Percentiles rank a stretch among this genome's conserved stretches.
These are phyloP conservation scores for Neonectria neomacrospora DNA, from an alignment of 2,329 filamentous ascomycete species.

Conservation along the genomic window DNA sequence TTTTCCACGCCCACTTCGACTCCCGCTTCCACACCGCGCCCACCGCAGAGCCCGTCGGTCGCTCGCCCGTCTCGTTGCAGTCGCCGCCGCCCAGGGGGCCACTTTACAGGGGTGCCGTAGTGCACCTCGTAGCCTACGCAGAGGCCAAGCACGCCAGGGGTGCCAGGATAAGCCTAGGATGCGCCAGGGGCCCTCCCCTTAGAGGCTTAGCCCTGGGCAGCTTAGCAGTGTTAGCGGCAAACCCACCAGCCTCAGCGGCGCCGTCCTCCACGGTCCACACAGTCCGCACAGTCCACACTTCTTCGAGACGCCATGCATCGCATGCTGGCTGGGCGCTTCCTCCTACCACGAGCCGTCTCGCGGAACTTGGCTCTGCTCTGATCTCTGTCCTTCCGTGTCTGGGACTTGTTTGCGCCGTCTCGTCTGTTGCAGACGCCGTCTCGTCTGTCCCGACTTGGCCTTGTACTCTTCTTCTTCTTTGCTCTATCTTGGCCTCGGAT, in stretches of 20 bases:
- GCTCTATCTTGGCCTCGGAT: slow-evolving; percentile 14
- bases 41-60: slow-evolving; percentile 41
- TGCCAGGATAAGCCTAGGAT: slow-evolving; percentile 33
- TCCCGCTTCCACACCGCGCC: slow-evolving; percentile 42
- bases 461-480: slow-evolving; percentile 18
- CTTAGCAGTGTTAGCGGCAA: slow-evolving; percentile 32
- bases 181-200: slow-evolving; percentile 36
- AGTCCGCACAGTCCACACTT: slow-evolving; percentile 31
- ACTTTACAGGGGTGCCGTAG: slow-evolving; percentile 29
- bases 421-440: slow-evolving; percentile 18
- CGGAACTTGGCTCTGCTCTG: slow-evolving; percentile 28
- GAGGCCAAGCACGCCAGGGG: slow-evolving; percentile 35
- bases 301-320: slow-evolving; percentile 47
- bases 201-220: background rate
- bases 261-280: slow-evolving; percentile 38
- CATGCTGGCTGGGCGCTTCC: slow-evolving; percentile 40
- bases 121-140: slow-evolving; percentile 21
- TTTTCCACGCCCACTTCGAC: background rate
- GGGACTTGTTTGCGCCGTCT: slow-evolving; percentile 35
- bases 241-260: slow-evolving; percentile 29
- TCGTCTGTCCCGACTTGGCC: slow-evolving; percentile 8
- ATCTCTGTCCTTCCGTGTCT: slow-evolving; percentile 40
- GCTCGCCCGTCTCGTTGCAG: slow-evolving; percentile 32
- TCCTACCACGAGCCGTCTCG: slow-evolving; percentile 36
- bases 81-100: slow-evolving; percentile 32